Evolutionary conservation across 1,139 yeast species (phyloP), one percentile per base, ranked within the genome.

Genomic region (Candida tunisiensis): DNA sequence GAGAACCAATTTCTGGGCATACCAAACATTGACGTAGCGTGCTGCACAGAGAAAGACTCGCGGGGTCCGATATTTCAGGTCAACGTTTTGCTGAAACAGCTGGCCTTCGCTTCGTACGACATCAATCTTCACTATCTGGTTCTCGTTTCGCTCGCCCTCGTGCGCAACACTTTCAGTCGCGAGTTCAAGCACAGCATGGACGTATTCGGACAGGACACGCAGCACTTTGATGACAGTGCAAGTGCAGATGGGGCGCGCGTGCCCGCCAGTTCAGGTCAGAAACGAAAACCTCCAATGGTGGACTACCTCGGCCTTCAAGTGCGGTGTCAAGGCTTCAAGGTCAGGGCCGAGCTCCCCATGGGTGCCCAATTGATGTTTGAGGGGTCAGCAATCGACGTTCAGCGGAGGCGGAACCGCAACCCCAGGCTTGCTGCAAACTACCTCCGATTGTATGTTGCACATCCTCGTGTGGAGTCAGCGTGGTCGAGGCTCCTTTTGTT

Each of bases 321-420:
- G n/a, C n/a, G n/a, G n/a, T n/a, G n/a, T n/a, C n/a, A n/a, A n/a
- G n/a, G n/a, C n/a, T n/a, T n/a, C n/a, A n/a, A n/a, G n/a, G n/a
- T n/a, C n/a, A n/a, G n/a, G n/a, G n/a, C n/a, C n/a, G n/a, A n/a
- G n/a, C n/a, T n/a, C n/a, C n/a, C 78, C 1, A 58, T 60, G 31
- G 49, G 55, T 15, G 70, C 64, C 15, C 66, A 63, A 34, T 42
- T 67, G 4, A 53, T 72, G 55, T 29, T 69, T 19, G 78, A 70
- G 38, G 31, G 65, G 4, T 67, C 62, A 33, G 42, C 51, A 3
- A 40, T 67, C 7, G 41, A 42, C 8, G 35, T 60, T 12, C 35
- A 44, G 13, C 52, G 56, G 27, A 45, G 49, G 3, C 41, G 54
- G 16, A 47, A 33, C 10, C 20, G 41, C 3, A 40, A 53, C 18